phyloP scores from a whole-genome alignment of 1,284 basidiomycete genomes.

The Coniophora puteana region DNA sequence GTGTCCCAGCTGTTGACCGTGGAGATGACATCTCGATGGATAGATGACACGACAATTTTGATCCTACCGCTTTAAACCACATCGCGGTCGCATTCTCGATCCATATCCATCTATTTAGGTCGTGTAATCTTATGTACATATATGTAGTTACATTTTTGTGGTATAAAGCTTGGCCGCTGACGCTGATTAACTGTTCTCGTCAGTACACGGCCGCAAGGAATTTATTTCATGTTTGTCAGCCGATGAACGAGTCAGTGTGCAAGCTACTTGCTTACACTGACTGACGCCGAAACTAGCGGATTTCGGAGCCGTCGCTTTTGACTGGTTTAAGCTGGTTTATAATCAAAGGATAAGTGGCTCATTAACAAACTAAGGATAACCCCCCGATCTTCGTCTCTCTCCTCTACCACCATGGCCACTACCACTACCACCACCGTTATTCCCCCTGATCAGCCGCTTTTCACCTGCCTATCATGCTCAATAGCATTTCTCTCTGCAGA shows the following conservation, averaged over 20 bases:
- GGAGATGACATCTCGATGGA: constrained; percentile 21
- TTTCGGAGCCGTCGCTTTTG: too few species aligned
- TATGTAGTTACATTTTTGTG: neutral
- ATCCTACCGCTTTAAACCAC: constrained; percentile 17
- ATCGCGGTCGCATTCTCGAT: neutral
- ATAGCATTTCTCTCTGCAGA: constrained; percentile 86
- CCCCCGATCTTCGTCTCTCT: too few species aligned
- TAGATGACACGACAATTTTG: constrained; percentile 28
- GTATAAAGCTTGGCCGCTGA: neutral
- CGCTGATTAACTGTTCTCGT: constrained; percentile 1
- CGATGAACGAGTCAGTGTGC: too few species aligned
- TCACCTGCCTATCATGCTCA: constrained; percentile 91
- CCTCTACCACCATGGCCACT: constrained; percentile 2
- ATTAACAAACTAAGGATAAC: too few species aligned
- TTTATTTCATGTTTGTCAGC: too few species aligned
- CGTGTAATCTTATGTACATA: neutral
- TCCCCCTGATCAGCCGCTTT: constrained; percentile 35
- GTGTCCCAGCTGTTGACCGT: constrained; percentile 22
- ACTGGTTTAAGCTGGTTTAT: too few species aligned
- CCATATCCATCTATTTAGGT: neutral
- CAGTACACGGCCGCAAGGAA: too few species aligned
- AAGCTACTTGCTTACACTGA: too few species aligned
- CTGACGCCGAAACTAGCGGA: too few species aligned
- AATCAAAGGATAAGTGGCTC: neutral
- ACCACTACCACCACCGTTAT: constrained; percentile 12